Evolutionary conservation across 78 protist genomes (phyloP).

Genomic region (Polysphondylium violaceum): DNA sequence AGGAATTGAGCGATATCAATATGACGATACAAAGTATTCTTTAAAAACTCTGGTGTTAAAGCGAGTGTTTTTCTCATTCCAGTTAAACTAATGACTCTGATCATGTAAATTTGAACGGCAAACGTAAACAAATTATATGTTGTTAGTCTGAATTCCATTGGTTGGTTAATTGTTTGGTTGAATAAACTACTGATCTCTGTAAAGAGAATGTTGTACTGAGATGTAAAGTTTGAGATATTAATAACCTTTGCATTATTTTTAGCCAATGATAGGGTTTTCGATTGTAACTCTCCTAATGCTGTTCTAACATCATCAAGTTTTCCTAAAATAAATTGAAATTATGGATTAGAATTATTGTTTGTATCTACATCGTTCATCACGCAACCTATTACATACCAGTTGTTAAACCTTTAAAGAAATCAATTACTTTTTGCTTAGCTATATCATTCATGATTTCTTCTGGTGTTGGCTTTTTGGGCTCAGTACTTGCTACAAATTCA

Average conservation of each 20-base stretch:
- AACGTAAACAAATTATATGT: not conserved
- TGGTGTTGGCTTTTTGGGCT: not conserved
- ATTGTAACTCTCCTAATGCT: constrained; percentile 6
- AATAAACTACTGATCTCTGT: constrained; percentile 7
- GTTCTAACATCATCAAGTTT: constrained; percentile 12
- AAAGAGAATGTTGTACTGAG: constrained; percentile 14
- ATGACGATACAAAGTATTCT: not conserved
- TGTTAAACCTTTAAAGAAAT: not conserved
- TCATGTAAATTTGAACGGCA: constrained; percentile 13
- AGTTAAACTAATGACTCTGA: constrained; percentile 1
- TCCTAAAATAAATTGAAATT: too few relatives aligned
- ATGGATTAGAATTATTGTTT: not conserved
- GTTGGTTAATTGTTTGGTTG: constrained; percentile 1
- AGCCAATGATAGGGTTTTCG: not conserved
- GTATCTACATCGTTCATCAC: not conserved
- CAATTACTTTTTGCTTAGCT: not conserved
- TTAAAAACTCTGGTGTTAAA: constrained; percentile 11
- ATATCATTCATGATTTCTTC: not conserved
- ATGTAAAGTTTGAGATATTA: constrained; percentile 8
- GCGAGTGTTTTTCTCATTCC: constrained; percentile 19
- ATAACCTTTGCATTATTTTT: not conserved
- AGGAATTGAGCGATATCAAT: constrained; percentile 17
- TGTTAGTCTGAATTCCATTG: not conserved
- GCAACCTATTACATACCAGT: too few relatives aligned
- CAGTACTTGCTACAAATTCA: not conserved